Evolutionary conservation across 2,329 filamentous ascomycete genomes (phyloP).

Genomic region (Monosporascus sp.): DNA sequence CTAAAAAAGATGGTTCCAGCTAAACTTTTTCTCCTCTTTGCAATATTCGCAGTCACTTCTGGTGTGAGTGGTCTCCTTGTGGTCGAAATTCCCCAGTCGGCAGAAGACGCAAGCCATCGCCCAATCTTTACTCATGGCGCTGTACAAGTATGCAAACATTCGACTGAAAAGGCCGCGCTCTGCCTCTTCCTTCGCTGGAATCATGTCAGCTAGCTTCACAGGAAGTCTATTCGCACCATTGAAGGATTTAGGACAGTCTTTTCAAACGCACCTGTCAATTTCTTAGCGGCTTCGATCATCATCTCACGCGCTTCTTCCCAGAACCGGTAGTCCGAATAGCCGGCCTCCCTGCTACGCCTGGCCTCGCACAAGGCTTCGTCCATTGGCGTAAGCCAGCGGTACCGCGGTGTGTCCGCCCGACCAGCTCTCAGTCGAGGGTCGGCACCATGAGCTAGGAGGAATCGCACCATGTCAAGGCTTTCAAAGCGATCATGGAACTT

Average conservation of each 20-base stretch:
- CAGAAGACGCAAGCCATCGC: neutral
- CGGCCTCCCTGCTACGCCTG: neutral
- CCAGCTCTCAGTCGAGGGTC: too few relatives aligned
- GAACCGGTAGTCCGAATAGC: neutral
- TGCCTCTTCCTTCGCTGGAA: neutral
- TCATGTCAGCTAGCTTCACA: neutral
- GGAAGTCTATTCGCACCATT: too few relatives aligned
- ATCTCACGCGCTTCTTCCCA: conserved; percentile 3
- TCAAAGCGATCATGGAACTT: too few relatives aligned
- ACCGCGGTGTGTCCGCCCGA: too few relatives aligned
- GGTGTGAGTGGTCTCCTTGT: neutral
- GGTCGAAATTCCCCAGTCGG: neutral
- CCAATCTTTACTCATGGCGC: neutral
- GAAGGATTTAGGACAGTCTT: too few relatives aligned
- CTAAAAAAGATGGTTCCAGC: too few relatives aligned
- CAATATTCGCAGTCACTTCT: neutral
- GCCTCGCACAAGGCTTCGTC: neutral
- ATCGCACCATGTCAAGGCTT: too few relatives aligned
- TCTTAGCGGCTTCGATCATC: conserved; percentile 2
- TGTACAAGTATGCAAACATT: neutral
- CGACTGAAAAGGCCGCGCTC: neutral
- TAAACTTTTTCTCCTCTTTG: neutral
- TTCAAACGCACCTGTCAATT: neutral
- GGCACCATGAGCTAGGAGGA: too few relatives aligned
- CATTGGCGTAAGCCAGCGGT: neutral